Evolutionary conservation across 495 filamentous ascomycete species (phyloP), one percentile per base, ranked within the genome.

Genomic region (Copromyces sp.): DNA sequence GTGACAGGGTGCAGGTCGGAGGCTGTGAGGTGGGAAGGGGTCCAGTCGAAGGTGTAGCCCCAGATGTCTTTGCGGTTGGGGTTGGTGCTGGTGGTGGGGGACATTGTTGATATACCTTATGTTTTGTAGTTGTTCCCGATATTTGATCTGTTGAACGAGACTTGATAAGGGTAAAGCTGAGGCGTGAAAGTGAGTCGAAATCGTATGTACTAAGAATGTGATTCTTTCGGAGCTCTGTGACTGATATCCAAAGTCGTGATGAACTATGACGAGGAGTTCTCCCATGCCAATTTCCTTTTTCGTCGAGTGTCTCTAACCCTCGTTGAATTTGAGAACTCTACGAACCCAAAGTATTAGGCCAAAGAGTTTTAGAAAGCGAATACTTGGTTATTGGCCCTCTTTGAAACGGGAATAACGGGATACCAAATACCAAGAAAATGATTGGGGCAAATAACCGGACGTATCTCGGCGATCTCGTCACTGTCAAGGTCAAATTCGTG

Each of bases 21-120:
- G n/a, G 81, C 71, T 11, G 87, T 90, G 17, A 87, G 80, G 78
- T 97, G 93, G 1, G 89, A 79, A 3, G 85, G 79, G 0, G 92
- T 92, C 86, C 91, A 90, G 69, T 89, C 84, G 77, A 95, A 94
- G 6, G 85, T 85, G 75, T 92, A 86, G 7, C 87, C 92, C 89
- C 90, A 95, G 71, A 80, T 83, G 59, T 81, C 29, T 20, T 73
- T 45, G 16, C 72, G 75, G 44, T 78, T 79, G 32, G 76, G 75
- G 24, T 42, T 53, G 37, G 40, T 78, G 35, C 4, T 44, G 35
- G 11, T 44, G 24, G 0, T 47, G 1, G 69, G 8, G n/a, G 1
- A n/a, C 70, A 71, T 65, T 0, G 14, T 17, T 61, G 70, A n/a
- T 11, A 39, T 35, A n/a, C n/a, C n/a, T n/a, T n/a, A 2, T 17